phyloP scores from a whole-genome alignment of 1,139 yeast genomes.

The Candida pseudoviswanathii region DNA sequence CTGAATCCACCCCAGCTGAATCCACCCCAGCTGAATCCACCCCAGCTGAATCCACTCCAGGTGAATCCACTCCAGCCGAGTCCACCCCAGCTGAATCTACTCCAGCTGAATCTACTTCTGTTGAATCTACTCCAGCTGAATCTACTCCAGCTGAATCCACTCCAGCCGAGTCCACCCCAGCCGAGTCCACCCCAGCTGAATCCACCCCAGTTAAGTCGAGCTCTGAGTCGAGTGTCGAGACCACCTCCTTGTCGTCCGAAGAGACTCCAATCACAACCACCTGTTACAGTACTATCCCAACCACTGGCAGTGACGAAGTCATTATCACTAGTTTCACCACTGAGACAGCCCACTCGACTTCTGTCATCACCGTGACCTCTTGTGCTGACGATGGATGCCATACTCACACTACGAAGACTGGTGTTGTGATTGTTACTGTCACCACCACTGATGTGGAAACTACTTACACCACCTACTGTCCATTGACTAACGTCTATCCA shows the following conservation, averaged over 20 bases:
- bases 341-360: conserved; percentile 11
- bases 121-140: background rate
- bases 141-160: background rate
- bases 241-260: background rate
- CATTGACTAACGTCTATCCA: background rate
- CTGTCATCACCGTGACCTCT: conserved; percentile 25
- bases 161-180: background rate
- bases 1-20: background rate
- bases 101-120: background rate
- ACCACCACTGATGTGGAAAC: conserved; percentile 18
- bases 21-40: background rate
- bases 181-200: too few species aligned
- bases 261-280: background rate
- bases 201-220: too few species aligned
- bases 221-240: background rate
- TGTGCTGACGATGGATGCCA: conserved; percentile 18
- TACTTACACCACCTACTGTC: conserved; percentile 29
- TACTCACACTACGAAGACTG: conserved; percentile 28
- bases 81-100: background rate
- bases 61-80: background rate
- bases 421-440: conserved; percentile 18
- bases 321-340: conserved; percentile 4
- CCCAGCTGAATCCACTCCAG: too few species aligned
- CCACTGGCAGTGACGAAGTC: conserved; percentile 6
- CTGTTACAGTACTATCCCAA: conserved; percentile 5